Base-by-base conservation (phyloP, 2,329 filamentous ascomycete genomes). In the Arthrobotrys conoides region DNA sequence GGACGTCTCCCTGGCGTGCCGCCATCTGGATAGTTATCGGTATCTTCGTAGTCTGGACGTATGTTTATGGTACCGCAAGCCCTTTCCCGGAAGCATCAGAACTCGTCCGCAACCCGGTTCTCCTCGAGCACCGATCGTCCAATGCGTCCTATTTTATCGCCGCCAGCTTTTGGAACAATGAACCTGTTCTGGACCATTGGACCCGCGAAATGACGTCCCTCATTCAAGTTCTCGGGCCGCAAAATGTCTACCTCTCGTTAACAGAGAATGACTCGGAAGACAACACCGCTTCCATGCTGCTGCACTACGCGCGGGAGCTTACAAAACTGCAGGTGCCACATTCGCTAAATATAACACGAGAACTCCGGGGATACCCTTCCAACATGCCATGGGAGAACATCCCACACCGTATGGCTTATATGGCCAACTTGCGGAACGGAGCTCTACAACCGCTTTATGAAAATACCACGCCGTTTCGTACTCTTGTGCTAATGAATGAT, bases 191-290 rank as follows among this genome's bases (percentile, higher is more conserved):
- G 48, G 46, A 53, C 27, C 64, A 69, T 27, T 75, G 71, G 71
- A 68, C 71, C 16, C 36, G 53, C 18, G 71, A 75, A 46, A 75
- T 69, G 71, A 68, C 53, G 30, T 33, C 38, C 16, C 63, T 75
- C n/a, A 64, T 75, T 36, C 38, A 75, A 38, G 20, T 53, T 10
- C 48, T 78, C 14, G 75, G 75, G 20, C 49, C 18, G n/a, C 16
- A 68, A n/a, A 67, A 78, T 18, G 68, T 78, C 59, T 78, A 61
- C 20, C 67, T 78, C n/a, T 78, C 75, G 14, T 49, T 78, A 41
- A 72, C 75, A 3, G 75, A 78, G 53, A 78, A 78, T 63, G 75
- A 78, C 53, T 78, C 75, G 46, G 67, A 71, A 55, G 75, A 78
- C 41, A 72, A 78, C 41, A 78, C 75, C 12, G 67, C 67, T 41